Evolutionary conservation across 768 basidiomycete species (phyloP).

Genomic region (Udeniomyces megalosporus): DNA sequence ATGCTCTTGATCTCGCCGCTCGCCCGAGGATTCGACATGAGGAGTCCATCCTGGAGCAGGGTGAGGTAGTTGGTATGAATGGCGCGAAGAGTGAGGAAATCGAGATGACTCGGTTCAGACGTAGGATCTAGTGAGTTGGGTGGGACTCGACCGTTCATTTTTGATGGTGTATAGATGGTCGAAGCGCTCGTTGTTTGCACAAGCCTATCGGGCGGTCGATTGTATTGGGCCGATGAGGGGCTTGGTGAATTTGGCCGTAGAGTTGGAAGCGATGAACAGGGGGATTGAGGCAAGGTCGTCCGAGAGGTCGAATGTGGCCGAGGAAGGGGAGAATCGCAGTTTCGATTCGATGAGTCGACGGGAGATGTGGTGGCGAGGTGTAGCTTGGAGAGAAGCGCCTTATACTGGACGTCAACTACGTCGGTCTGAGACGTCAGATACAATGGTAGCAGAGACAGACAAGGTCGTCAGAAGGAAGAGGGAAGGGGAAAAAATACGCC

Average conservation of each 20-base stretch:
- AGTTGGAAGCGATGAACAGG: not conserved
- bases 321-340: not conserved
- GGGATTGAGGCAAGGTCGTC: not conserved
- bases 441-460: not conserved
- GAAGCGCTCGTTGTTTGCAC: not conserved
- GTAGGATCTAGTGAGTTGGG: too few relatives aligned
- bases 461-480: not conserved
- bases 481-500: not conserved
- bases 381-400: constrained; percentile 4
- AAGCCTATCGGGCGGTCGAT: too few relatives aligned
- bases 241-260: too few relatives aligned
- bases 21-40: constrained; percentile 51
- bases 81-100: constrained; percentile 69
- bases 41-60: constrained; percentile 57
- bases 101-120: constrained; percentile 32
- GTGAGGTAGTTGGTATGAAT: constrained; percentile 72
- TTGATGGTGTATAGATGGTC: not conserved
- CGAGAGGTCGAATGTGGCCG: not conserved
- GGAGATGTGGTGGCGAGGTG: not conserved
- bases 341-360: not conserved
- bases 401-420: constrained; percentile 69
- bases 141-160: too few relatives aligned
- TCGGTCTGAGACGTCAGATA: constrained; percentile 42
- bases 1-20: constrained; percentile 51
- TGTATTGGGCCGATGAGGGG: too few relatives aligned